These are phyloP conservation scores for Camellia granthamiana DNA, from an alignment of 148 eudicot species.

Conservation along the genomic window DNA sequence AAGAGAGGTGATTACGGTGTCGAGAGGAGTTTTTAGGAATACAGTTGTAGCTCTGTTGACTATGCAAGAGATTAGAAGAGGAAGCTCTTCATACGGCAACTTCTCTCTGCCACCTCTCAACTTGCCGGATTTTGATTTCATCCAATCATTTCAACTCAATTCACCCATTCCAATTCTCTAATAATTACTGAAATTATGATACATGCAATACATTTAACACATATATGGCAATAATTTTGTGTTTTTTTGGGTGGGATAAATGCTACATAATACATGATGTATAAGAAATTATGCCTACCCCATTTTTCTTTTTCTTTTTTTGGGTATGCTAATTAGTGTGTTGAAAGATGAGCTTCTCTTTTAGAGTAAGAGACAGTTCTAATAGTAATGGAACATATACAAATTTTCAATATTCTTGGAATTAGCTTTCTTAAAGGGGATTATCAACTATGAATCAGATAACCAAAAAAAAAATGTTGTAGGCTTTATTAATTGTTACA, in stretches of 20 bases:
- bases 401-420: background rate
- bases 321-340: background rate
- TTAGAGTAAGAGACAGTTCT: background rate
- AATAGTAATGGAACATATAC: background rate
- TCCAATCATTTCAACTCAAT: conserved; percentile 30
- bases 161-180: conserved; percentile 40
- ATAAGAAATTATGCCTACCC: background rate
- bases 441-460: too few relatives aligned
- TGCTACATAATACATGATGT: background rate
- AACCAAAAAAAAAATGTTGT: too few relatives aligned
- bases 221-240: background rate
- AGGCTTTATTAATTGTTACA: too few relatives aligned
- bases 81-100: conserved; percentile 59
- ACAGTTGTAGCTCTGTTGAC: conserved; percentile 70
- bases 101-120: conserved; percentile 67
- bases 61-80: conserved; percentile 65
- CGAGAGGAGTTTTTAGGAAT: conserved; percentile 63
- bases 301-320: background rate
- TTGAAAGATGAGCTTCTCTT: background rate
- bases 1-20: conserved; percentile 22
- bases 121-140: conserved; percentile 39
- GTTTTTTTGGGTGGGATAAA: background rate
- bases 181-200: background rate
- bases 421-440: background rate
- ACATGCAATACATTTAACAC: background rate